Base-by-base conservation (phyloP, 345 rosid species). In the Eucalyptus polyanthemos region DNA sequence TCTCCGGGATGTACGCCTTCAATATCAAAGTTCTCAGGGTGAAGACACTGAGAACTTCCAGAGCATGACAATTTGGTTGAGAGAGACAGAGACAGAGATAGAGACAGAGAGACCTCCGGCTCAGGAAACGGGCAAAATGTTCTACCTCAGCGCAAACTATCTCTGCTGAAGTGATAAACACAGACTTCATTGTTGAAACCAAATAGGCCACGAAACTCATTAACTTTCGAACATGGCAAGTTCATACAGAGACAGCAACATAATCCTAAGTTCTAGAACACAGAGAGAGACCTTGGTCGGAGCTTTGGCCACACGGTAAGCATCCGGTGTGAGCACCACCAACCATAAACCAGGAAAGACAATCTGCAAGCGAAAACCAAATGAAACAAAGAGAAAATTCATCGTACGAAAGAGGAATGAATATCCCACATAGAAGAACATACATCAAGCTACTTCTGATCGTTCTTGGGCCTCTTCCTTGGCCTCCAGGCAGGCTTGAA, bases 401-500 rank as follows among this genome's bases (percentile, higher is more conserved):
- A 31, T 14, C 29, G 4, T 19, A 11, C 49, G 37, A 37, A 29
- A 76, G 37, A 3, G 25, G 22, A 50, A 86, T 12, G 22, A 58
- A n/a, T 25, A 54, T 15, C 25, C 60, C 88, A 80, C 56, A 54
- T 25, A 50, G 51, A 50, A 60, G 72, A 58, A 80, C 94, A 89
- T 91, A 97, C 99, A 93, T 96, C 98, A 87, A 97, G 93, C 88
- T 93, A 92, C 86, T 95, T 97, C 93, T 97, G 98, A 76, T 93
- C 92, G 11, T 93, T 94, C 93, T 94, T 97, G 10, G 97, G 92
- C 45, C 99, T 93, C 91, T 95, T 97, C 86, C 90, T 90, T 45
- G 99, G 99, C 86, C 99, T 91, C 51, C 98, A 92, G 8, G 96
- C 89, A 19, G 98, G 96, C 65, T 96, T 94, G 15, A 94, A 95